Evolutionary conservation across 345 rosid genomes (phyloP).

Genomic region (Populus tremula): DNA sequence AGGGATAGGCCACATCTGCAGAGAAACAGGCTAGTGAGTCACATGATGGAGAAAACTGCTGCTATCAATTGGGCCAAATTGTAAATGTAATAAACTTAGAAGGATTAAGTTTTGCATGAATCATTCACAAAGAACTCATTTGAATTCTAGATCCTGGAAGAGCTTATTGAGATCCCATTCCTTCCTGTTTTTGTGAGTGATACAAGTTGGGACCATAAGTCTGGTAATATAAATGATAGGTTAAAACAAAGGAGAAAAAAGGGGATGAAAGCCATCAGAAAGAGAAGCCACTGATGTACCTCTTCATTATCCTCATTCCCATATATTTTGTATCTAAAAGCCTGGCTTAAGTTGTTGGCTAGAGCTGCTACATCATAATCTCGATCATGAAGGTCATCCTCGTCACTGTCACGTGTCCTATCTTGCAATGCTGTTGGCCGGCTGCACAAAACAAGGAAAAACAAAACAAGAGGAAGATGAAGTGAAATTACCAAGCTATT

Average conservation of each 20-base stretch:
- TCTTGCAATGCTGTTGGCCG: conserved; percentile 93
- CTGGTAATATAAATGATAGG: neutral
- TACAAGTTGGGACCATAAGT: neutral
- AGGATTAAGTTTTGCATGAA: neutral
- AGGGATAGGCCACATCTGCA: neutral
- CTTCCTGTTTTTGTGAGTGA: neutral
- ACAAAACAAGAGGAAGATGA: neutral
- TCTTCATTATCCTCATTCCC: conserved; percentile 83
- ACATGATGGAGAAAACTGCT: neutral
- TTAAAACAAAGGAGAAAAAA: neutral
- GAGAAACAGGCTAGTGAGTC: neutral
- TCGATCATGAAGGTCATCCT: conserved; percentile 84
- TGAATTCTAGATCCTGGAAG: neutral
- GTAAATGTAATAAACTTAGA: neutral
- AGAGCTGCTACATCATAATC: conserved; percentile 95
- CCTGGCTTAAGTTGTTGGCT: conserved; percentile 85
- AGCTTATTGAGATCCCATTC: neutral
- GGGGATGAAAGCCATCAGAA: neutral
- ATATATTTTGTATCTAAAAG: conserved; percentile 84
- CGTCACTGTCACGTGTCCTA: conserved; percentile 89
- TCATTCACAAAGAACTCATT: neutral
- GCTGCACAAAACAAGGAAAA: conserved; percentile 44
- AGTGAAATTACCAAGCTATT: neutral
- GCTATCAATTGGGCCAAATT: neutral
- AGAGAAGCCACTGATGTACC: conserved; percentile 34